These are phyloP conservation scores for Penicillium lagena DNA, from an alignment of 495 filamentous ascomycete species.

Conservation along the genomic window DNA sequence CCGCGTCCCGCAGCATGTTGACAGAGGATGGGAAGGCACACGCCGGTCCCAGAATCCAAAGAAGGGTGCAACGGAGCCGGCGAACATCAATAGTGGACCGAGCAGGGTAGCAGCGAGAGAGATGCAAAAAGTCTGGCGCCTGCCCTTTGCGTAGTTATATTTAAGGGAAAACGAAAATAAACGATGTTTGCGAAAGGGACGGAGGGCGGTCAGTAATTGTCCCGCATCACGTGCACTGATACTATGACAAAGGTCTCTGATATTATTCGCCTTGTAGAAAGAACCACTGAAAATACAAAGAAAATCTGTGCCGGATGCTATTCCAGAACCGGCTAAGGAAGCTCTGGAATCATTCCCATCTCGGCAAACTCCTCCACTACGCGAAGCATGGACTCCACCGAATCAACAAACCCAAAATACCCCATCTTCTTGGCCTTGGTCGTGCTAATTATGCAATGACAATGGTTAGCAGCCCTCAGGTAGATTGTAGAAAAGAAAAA, in stretches of 20 bases:
- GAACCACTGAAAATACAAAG: too few species aligned
- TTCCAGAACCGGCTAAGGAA: constrained; percentile 2
- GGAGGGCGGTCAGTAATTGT: constrained; percentile 8
- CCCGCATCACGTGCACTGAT: constrained; percentile 3
- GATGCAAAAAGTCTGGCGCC: too few species aligned
- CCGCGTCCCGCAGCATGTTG: constrained; percentile 34
- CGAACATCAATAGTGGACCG: constrained; percentile 8
- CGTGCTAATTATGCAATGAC: constrained; percentile 15
- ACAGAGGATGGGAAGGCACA: constrained; percentile 12
- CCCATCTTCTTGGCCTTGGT: constrained; percentile 31
- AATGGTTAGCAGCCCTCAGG: not conserved
- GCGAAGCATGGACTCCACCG: constrained; percentile 26
- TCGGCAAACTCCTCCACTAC: constrained; percentile 23
- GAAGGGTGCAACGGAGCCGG: not conserved
- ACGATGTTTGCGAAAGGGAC: constrained; percentile 4
- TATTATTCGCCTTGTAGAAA: too few species aligned
- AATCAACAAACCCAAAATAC: constrained; percentile 35
- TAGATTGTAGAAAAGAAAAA: not conserved
- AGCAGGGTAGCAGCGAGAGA: not conserved
- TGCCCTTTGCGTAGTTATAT: not conserved
- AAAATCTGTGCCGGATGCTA: too few species aligned
- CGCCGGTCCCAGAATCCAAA: constrained; percentile 12
- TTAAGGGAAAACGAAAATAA: constrained; percentile 7
- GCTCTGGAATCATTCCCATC: constrained; percentile 27
- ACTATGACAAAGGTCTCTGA: too few species aligned